A percentile compares a stretch with the other conserved stretches of the same genome.
These are phyloP conservation scores for Salix brachista DNA, from an alignment of 345 rosid genomes.

Conservation along the genomic window DNA sequence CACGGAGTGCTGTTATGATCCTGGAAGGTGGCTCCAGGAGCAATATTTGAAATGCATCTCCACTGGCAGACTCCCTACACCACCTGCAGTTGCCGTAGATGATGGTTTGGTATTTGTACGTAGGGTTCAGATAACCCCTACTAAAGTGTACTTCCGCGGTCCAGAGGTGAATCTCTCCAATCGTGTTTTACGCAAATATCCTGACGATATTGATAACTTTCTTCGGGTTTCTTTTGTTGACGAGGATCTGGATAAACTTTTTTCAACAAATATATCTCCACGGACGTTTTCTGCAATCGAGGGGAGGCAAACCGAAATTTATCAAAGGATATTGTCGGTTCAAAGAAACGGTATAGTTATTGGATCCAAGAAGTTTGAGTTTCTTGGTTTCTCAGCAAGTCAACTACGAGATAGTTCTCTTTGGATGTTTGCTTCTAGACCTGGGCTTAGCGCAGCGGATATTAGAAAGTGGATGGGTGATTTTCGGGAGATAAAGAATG, in stretches of 20 bases:
- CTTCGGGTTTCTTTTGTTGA: constrained; percentile 46
- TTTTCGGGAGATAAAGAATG: constrained; percentile 38
- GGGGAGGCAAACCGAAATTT: constrained; percentile 27
- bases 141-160: constrained; percentile 44
- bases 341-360: constrained; percentile 44
- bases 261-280: constrained; percentile 22
- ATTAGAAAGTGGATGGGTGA: constrained; percentile 48
- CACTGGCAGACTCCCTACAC: constrained; percentile 15
- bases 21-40: constrained; percentile 39
- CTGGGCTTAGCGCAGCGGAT: constrained; percentile 31
- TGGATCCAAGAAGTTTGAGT: constrained; percentile 40
- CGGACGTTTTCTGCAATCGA: neutral
- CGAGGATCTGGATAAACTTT: constrained; percentile 42
- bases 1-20: constrained; percentile 44
- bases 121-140: constrained; percentile 49
- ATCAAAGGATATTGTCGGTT: constrained; percentile 37
- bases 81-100: constrained; percentile 28
- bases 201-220: constrained; percentile 35
- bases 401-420: constrained; percentile 48
- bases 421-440: constrained; percentile 65
- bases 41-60: constrained; percentile 3
- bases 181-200: constrained; percentile 43
- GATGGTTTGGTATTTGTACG: constrained; percentile 40
- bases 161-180: constrained; percentile 55
- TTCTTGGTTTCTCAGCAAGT: constrained; percentile 55